Percentiles rank a stretch among this genome's conserved stretches.
phyloP scores from a whole-genome alignment of 768 basidiomycete species.

The Boletus subparvulus region DNA sequence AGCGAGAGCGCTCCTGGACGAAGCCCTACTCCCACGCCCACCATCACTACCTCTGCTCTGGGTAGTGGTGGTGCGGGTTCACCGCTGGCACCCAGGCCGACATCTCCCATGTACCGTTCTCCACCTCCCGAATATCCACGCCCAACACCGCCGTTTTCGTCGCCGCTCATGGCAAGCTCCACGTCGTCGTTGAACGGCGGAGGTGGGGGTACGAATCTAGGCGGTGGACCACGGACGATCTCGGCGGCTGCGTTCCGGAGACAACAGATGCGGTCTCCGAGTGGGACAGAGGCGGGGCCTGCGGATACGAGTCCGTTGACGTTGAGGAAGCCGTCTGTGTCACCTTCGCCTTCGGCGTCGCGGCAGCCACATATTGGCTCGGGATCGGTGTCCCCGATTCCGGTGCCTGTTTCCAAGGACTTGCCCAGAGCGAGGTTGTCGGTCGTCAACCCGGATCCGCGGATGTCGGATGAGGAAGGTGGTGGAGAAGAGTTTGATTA shows the following conservation, averaged over 20 bases:
- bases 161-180: conserved; percentile 32
- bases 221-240: conserved; percentile 53
- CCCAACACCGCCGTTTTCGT: conserved; percentile 35
- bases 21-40: conserved; percentile 7
- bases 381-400: conserved; percentile 30
- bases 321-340: conserved; percentile 45
- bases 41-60: neutral
- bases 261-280: conserved; percentile 39
- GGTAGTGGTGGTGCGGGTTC: neutral
- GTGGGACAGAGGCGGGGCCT: conserved; percentile 20
- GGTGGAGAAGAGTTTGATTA: conserved; percentile 51
- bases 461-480: conserved; percentile 32
- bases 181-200: conserved; percentile 32
- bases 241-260: conserved; percentile 75
- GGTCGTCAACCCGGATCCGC: conserved; percentile 30
- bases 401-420: neutral
- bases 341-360: conserved; percentile 27
- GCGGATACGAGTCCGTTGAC: conserved; percentile 49
- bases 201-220: conserved; percentile 23
- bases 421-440: conserved; percentile 21
- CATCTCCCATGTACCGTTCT: conserved; percentile 11
- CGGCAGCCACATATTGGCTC: conserved; percentile 5
- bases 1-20: conserved; percentile 7
- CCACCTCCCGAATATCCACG: conserved; percentile 50
- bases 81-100: conserved; percentile 1